Evolutionary conservation across 2,329 filamentous ascomycete species (phyloP).

Genomic region (Talaromyces amestolkiae): DNA sequence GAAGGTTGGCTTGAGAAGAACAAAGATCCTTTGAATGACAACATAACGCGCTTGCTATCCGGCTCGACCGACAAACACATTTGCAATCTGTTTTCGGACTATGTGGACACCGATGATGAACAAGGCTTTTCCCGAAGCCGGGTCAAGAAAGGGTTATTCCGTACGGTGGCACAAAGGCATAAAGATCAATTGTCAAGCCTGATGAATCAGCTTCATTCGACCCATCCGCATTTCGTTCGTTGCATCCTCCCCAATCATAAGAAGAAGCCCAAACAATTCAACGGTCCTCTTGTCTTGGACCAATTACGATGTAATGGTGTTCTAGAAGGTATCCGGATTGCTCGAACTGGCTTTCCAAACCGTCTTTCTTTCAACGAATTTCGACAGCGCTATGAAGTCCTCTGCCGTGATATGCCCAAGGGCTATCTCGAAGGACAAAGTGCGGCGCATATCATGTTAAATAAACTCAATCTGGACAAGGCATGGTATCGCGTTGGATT

Average conservation of each 20-base stretch:
- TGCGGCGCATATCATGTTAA: conserved; percentile 80
- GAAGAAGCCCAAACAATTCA: conserved; percentile 90
- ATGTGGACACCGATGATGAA: conserved; percentile 76
- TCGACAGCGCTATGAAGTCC: conserved; percentile 89
- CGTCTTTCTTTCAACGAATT: conserved; percentile 90
- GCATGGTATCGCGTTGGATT: conserved; percentile 88
- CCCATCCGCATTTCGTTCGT: conserved; percentile 95
- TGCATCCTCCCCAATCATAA: conserved; percentile 98
- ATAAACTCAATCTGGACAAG: conserved; percentile 80
- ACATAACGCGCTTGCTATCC: conserved; percentile 83
- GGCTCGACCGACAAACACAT: conserved; percentile 79
- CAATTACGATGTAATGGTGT: conserved; percentile 99
- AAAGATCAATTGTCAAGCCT: conserved; percentile 97
- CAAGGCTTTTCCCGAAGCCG: conserved; percentile 66
- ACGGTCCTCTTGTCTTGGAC: conserved; percentile 87
- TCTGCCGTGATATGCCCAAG: conserved; percentile 83
- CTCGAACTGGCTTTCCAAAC: conserved; percentile 94
- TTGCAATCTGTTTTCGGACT: conserved; percentile 81
- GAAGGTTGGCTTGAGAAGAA: conserved; percentile 97
- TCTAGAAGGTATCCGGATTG: conserved; percentile 96
- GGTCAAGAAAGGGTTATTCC: conserved; percentile 95
- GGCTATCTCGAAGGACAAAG: conserved; percentile 88
- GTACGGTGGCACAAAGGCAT: conserved; percentile 92
- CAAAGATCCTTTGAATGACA: conserved; percentile 97
- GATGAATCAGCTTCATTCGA: conserved; percentile 91